Evolutionary conservation across 2,329 filamentous ascomycete genomes (phyloP), one percentile per base, ranked within the genome.

Genomic region (Stachybotrys chlorohalonatus): DNA sequence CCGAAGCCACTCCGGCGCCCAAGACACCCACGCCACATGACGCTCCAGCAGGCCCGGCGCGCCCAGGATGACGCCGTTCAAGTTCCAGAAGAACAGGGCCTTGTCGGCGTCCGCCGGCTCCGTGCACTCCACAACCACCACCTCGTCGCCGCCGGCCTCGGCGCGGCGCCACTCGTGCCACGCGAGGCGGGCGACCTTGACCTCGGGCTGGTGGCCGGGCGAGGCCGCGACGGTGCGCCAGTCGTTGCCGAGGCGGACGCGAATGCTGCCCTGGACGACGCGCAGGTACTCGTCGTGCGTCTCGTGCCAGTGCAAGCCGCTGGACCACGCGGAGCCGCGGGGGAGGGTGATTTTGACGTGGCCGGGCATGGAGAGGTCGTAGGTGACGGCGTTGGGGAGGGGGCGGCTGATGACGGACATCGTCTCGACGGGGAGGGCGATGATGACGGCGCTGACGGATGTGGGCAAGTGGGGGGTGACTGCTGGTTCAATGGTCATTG

Each of bases 231-330:
- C 46, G 2, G 63, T 52, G 31, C 55, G 58, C 3, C 52, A 52
- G 0, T 53, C 51, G 7, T 56, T 47, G 6, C 62, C 60, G 0
- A 70, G 32, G 0, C 57, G 60, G 0, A 68, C 62, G 16, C 53
- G 55, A 2, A 74, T 68, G 7, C 63, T 63, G 11, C 74, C 75
- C 46, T 63, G 65, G 31, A 76, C 16, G 7, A 79, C 67, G 16
- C 64, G 70, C 8, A 80, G 64, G 58, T 73, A 75, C 58, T 79
- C 77, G 3, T 68, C 72, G 58, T 79, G 75, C 2, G 59, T 60
- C 53, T 72, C 70, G 57, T 80, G 77, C 71, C 75, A 80, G 60
- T 80, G 77, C 9, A 75, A 65, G 1, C 74, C 75, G 47, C 73
- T 76, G 8, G 73, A 71, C 77, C 77, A 80, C 4, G 64, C 65